Conservation (phyloP, 2,329 filamentous ascomycete genomes). For the Apiospora pterosperma region DNA sequence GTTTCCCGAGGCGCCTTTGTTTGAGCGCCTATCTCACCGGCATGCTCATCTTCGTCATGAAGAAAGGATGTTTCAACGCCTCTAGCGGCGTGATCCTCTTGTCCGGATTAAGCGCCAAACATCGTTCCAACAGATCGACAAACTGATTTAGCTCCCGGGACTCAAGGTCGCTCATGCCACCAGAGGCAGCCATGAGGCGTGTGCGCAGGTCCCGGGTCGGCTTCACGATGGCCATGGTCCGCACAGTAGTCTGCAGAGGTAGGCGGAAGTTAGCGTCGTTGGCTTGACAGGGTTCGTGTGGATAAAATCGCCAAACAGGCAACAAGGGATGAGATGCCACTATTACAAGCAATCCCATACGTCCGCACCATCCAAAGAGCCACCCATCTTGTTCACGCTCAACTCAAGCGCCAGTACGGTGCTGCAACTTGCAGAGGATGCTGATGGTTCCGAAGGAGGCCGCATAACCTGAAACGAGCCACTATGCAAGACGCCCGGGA, state of each 20-base stretch:
- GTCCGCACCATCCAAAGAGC: background rate
- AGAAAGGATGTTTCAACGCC: constrained; percentile 86
- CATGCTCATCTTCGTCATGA: constrained; percentile 43
- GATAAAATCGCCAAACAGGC: constrained; percentile 1
- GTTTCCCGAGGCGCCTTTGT: background rate
- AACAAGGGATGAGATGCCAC: background rate
- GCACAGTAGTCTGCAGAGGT: constrained; percentile 56
- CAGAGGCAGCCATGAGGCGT: constrained; percentile 70
- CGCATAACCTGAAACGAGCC: constrained; percentile 1
- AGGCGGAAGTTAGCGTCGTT: constrained; percentile 12
- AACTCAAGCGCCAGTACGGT: background rate
- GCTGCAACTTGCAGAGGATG: background rate
- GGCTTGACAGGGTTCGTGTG: background rate
- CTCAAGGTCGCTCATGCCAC: constrained; percentile 70
- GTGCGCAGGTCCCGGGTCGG: constrained; percentile 79
- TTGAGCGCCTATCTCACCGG: background rate
- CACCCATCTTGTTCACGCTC: background rate
- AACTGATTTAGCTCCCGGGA: constrained; percentile 78
- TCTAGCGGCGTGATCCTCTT: constrained; percentile 85
- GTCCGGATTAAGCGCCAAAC: constrained; percentile 85
- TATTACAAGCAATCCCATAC: background rate
- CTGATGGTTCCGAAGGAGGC: background rate
- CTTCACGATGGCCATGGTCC: constrained; percentile 67
- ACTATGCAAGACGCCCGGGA: background rate
- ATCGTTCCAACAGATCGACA: constrained; percentile 83